Percentiles rank a stretch among this genome's conserved stretches.
Conservation (phyloP, 805 yeast genomes). For the Blastobotrys parvus region DNA sequence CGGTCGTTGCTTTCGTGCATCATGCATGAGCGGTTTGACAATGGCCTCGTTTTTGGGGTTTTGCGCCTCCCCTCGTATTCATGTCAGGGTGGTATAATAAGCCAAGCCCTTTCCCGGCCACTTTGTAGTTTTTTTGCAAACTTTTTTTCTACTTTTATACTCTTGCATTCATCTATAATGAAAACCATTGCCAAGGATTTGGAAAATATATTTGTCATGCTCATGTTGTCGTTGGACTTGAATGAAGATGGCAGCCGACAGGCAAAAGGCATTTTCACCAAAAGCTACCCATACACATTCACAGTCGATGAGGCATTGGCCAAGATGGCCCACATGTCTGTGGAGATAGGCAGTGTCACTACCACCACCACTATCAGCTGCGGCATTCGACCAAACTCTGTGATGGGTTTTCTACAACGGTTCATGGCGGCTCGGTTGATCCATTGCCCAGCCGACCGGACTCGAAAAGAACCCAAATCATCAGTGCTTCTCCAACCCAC, state of each 20-base stretch:
- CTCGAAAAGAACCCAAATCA: slow-evolving; percentile 40
- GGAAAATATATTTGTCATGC: slow-evolving; percentile 49
- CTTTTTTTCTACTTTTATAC: too few relatives aligned
- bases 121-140: too few relatives aligned
- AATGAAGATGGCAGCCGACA: slow-evolving; percentile 8
- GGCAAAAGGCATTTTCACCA: slow-evolving; percentile 24
- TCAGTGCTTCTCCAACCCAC: slow-evolving; percentile 65
- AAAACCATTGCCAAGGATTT: slow-evolving; percentile 43
- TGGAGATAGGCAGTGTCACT: slow-evolving; percentile 40
- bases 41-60: too few relatives aligned
- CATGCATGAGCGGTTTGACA: too few relatives aligned
- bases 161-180: not conserved
- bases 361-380: slow-evolving; percentile 25
- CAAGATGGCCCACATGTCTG: slow-evolving; percentile 40
- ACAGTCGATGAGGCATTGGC: slow-evolving; percentile 41
- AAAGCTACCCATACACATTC: slow-evolving; percentile 46
- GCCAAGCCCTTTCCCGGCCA: too few relatives aligned
- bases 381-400: slow-evolving; percentile 7
- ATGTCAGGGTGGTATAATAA: too few relatives aligned
- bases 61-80: too few relatives aligned
- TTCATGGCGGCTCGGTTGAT: slow-evolving; percentile 32
- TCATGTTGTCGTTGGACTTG: slow-evolving; percentile 37
- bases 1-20: too few relatives aligned
- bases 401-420: slow-evolving; percentile 6
- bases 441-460: slow-evolving; percentile 71